Evolutionary conservation across 2,329 filamentous ascomycete genomes (phyloP).

Genomic region (Colletotrichum spaethianum): DNA sequence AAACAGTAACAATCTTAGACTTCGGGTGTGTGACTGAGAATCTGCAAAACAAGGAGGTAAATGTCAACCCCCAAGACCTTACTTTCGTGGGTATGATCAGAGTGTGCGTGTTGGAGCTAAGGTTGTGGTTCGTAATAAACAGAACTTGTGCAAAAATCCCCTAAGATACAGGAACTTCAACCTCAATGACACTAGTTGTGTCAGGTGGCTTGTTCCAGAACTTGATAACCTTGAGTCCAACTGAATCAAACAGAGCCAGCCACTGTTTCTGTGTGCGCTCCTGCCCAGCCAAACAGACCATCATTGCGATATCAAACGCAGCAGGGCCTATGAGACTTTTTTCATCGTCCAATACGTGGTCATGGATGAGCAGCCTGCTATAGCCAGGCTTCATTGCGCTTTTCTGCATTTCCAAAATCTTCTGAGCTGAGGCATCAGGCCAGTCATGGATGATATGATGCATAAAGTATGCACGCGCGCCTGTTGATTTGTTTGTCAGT

Average conservation of each 20-base stretch:
- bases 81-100: no score
- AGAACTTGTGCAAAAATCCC: background rate
- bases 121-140: background rate
- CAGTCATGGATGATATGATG: constrained; percentile 70
- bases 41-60: background rate
- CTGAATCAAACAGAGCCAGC: constrained; percentile 25
- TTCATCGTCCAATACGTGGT: constrained; percentile 54
- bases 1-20: background rate
- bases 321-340: constrained; percentile 4
- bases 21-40: background rate
- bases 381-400: constrained; percentile 60
- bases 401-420: constrained; percentile 58
- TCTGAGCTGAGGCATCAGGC: constrained; percentile 59
- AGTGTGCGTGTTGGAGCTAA: no score
- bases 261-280: constrained; percentile 32
- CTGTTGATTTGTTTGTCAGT: background rate
- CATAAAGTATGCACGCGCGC: constrained; percentile 65
- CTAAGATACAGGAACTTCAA: constrained; percentile 1
- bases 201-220: constrained; percentile 32
- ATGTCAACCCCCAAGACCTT: background rate
- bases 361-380: constrained; percentile 54
- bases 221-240: constrained; percentile 17
- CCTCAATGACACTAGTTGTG: constrained; percentile 17
- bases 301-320: constrained; percentile 19
- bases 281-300: constrained; percentile 6